These are phyloP conservation scores for Sanghuangporus sanghuang DNA, from an alignment of 1,284 basidiomycete genomes.

Conservation along the genomic window DNA sequence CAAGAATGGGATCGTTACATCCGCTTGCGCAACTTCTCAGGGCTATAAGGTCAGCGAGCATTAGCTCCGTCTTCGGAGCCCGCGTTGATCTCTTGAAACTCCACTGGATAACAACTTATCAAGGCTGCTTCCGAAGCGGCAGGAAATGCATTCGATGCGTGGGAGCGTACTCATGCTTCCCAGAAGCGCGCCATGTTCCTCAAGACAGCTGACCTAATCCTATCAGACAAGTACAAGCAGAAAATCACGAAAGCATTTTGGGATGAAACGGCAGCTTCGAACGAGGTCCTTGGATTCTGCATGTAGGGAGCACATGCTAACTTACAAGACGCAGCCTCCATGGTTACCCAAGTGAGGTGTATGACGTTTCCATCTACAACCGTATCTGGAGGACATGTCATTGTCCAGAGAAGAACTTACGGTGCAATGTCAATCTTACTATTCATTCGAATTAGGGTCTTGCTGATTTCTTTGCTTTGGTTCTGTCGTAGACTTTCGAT, in stretches of 20 bases:
- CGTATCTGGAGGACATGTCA: too few relatives aligned
- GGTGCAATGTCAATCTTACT: slow-evolving; percentile 28
- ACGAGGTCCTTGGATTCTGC: too few relatives aligned
- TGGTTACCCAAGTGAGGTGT: too few relatives aligned
- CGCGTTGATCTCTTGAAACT: background rate
- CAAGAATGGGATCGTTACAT: slow-evolving; percentile 34
- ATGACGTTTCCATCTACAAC: too few relatives aligned
- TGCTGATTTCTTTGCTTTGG: background rate
- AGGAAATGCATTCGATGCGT: slow-evolving; percentile 40
- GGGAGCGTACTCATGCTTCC: slow-evolving; percentile 37
- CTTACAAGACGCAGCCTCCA: too few relatives aligned
- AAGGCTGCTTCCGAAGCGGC: slow-evolving; percentile 42
- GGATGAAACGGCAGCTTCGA: too few relatives aligned
- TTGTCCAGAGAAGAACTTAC: too few relatives aligned
- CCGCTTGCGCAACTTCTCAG: slow-evolving; percentile 39
- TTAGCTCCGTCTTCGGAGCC: background rate
- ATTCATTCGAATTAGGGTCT: background rate
- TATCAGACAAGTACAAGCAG: too few relatives aligned
- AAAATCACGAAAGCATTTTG: too few relatives aligned
- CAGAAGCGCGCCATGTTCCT: slow-evolving; percentile 38
- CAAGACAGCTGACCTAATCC: too few relatives aligned
- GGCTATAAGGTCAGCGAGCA: slow-evolving; percentile 32
- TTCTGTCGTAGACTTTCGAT: slow-evolving; percentile 20
- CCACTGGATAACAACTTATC: background rate
- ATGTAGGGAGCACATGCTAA: too few relatives aligned